Percentiles rank a stretch among this genome's conserved stretches.
phyloP scores from a whole-genome alignment of 148 eudicot species.

The Euryodendron excelsum region DNA sequence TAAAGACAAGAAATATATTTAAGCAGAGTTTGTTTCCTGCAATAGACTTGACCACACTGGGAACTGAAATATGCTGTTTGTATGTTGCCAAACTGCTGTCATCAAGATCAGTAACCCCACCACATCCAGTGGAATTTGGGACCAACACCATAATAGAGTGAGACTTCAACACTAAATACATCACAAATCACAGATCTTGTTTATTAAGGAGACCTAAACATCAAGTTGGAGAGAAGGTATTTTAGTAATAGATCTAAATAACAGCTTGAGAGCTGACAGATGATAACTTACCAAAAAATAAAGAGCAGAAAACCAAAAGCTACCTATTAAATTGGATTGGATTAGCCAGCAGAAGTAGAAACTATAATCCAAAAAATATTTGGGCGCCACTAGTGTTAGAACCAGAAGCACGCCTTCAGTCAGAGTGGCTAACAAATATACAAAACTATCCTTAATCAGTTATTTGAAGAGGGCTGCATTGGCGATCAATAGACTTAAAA shows the following conservation, averaged over 20 bases:
- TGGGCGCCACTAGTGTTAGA: background rate
- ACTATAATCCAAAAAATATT: background rate
- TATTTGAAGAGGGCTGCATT: too few relatives aligned
- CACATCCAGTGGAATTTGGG: background rate
- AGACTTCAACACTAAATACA: background rate
- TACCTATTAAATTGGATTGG: background rate
- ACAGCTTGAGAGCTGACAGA: background rate
- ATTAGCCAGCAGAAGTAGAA: background rate
- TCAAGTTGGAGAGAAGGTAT: background rate
- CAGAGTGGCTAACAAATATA: background rate
- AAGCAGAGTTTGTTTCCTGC: background rate
- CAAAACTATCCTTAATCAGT: background rate
- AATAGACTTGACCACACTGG: background rate
- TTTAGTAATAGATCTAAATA: background rate
- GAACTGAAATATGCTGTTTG: background rate
- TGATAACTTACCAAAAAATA: background rate
- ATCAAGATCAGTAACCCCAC: background rate
- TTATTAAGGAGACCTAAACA: background rate
- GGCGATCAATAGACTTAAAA: too few relatives aligned
- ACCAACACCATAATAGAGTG: background rate
- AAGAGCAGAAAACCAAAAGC: background rate
- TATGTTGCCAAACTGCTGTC: background rate
- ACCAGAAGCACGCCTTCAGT: background rate
- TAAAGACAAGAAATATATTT: background rate
- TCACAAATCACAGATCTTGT: background rate